These are phyloP conservation scores for Epichloe coenophiala DNA, from an alignment of 2,329 filamentous ascomycete species.

Conservation along the genomic window DNA sequence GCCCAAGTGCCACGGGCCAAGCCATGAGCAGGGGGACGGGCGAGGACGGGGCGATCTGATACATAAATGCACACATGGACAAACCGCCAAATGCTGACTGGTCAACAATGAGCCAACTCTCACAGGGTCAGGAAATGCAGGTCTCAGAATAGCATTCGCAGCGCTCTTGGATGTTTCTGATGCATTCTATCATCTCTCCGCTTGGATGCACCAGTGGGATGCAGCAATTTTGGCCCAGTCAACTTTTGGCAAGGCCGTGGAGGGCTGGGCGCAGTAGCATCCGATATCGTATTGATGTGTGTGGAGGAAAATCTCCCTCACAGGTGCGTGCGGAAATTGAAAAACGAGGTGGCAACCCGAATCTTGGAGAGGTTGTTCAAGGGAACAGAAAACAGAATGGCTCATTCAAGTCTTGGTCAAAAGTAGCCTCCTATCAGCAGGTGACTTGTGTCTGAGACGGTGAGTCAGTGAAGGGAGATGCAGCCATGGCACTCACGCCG, in stretches of 20 bases:
- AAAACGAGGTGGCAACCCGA: not conserved
- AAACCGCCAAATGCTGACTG: not conserved
- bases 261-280: no score
- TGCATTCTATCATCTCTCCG: no score
- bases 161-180: no score
- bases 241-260: not conserved
- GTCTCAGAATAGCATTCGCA: not conserved
- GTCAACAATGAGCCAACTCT: no score
- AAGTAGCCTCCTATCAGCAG: no score
- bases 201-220: no score
- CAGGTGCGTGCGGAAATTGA: not conserved
- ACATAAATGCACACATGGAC: not conserved
- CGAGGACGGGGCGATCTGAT: not conserved
- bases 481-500: no score
- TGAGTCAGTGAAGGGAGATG: no score
- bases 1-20: slow-evolving; percentile 1
- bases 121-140: not conserved
- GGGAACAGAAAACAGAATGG: no score
- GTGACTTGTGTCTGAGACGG: no score
- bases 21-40: not conserved
- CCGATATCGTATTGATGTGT: not conserved
- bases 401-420: no score
- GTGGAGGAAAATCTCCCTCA: not conserved
- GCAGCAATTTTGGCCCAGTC: no score
- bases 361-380: not conserved